Conservation (phyloP, 2,329 filamentous ascomycete species). For the Orbilia brochopaga region DNA sequence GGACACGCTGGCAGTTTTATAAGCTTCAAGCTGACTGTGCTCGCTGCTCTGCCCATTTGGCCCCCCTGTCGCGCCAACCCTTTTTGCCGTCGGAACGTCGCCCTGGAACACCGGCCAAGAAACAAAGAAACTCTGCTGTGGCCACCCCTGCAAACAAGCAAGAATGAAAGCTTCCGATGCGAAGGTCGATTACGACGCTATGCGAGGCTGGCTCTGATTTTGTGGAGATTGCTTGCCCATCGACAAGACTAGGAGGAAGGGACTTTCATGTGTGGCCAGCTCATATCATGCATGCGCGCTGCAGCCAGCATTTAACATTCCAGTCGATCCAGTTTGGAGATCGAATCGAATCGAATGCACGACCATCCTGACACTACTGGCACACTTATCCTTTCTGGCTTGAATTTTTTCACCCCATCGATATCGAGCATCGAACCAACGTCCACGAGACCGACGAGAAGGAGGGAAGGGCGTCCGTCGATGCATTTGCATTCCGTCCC, state of each 20-base stretch:
- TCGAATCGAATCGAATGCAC: neutral
- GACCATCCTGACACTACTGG: neutral
- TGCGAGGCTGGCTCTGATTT: neutral
- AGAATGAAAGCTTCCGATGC: neutral
- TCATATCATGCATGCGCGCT: neutral
- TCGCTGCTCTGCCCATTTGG: neutral
- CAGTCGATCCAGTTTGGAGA: slow-evolving; percentile 1
- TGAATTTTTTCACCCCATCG: neutral
- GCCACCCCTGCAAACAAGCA: neutral
- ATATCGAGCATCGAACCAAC: neutral
- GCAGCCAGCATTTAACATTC: slow-evolving; percentile 1
- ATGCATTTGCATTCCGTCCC: neutral
- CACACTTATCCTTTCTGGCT: neutral
- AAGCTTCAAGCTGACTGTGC: neutral
- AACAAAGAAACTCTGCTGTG: neutral
- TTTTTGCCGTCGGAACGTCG: slow-evolving; percentile 8
- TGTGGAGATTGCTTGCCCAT: slow-evolving; percentile 26
- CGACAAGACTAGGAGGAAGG: slow-evolving; percentile 3
- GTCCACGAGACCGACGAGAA: neutral
- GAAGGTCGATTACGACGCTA: slow-evolving; percentile 5
- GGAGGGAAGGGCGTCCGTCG: neutral
- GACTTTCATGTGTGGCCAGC: neutral
- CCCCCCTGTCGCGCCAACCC: neutral
- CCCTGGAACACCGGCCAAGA: slow-evolving; percentile 4
- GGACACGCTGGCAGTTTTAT: slow-evolving; percentile 11